Evolutionary conservation across 108 stramenopile genomes (phyloP), one percentile per base, ranked within the genome.

Genomic region (Discostella pseudostelligera): DNA sequence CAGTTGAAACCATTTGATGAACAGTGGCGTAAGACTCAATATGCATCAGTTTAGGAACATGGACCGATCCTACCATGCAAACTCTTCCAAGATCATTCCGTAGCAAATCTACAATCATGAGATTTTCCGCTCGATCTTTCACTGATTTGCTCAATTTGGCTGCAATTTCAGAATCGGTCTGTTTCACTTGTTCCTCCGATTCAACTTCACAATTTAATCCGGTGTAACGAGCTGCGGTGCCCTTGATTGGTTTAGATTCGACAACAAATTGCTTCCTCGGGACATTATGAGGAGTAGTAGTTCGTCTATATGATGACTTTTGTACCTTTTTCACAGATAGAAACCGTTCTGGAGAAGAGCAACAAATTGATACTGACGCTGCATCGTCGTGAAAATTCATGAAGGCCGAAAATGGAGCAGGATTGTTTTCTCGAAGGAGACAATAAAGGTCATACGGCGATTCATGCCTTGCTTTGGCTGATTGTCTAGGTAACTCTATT

Each of bases 21-120:
- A 99, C 96, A 8, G 96, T 97, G 1, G 96, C 93, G 75, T 87
- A 99, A 12, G 89, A 86, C 69, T 99, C 97, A 59, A 99, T 90
- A 40, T 81, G 82, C 95, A 95, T 96, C 2, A 99, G 77, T 48
- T 90, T 85, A 1, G 97, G 88, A 14, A 99, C 97, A 56, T 87
- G 85, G 3, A 98, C 97, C 12, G 88, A 76, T 8, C 96, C 96
- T 16, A 84, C 68, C 46, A 89, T 53, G 62, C 96, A 96, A 7
- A 97, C 92, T 3, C 97, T 83, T 39, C 91, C 90, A 43, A 98
- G 59, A 67, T 99, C 97, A 69, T 97, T 97, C 17, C 98, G 84
- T 12, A 97, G 81, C 48, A 99, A 73, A 78, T 99, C 98, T 3
- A 95, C 96, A 56, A 99, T 97, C 98, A 99, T 99, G 25, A 99